Evolutionary conservation across 495 filamentous ascomycete genomes (phyloP).

Genomic region (Bryoglossum gracile): DNA sequence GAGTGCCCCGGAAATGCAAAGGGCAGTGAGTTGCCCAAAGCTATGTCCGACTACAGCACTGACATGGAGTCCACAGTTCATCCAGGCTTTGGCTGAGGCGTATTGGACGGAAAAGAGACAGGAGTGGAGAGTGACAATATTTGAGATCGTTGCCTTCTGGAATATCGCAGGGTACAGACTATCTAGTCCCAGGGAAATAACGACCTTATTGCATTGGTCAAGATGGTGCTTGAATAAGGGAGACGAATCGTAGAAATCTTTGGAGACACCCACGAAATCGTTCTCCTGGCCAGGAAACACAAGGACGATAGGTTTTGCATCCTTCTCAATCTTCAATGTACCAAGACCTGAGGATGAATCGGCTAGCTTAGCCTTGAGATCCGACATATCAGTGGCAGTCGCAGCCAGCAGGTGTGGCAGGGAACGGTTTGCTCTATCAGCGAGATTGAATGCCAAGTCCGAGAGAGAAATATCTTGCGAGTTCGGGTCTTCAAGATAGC

Average conservation of each 20-base stretch:
- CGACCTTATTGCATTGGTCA: background rate
- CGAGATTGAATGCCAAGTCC: background rate
- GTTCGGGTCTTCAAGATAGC: background rate
- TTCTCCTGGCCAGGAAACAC: background rate
- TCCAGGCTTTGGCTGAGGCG: constrained; percentile 2
- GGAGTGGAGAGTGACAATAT: constrained; percentile 6
- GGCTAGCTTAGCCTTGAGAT: background rate
- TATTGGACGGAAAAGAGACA: constrained; percentile 3
- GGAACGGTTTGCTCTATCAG: constrained; percentile 1
- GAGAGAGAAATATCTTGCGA: background rate
- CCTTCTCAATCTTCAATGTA: background rate
- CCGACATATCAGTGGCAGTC: background rate
- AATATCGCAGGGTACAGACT: background rate
- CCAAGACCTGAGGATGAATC: background rate
- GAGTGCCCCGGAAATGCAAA: constrained; percentile 2
- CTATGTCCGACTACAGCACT: background rate
- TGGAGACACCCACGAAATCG: background rate
- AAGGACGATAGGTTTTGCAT: background rate
- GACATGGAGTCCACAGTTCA: constrained; percentile 4
- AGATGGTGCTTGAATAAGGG: background rate
- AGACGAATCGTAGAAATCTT: background rate
- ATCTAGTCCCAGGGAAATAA: background rate
- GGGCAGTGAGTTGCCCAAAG: constrained; percentile 7
- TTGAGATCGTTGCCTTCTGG: background rate
- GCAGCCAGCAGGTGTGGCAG: background rate